These are phyloP conservation scores for Marasmius fiardii DNA, from an alignment of 1,284 basidiomycete genomes.

Conservation along the genomic window DNA sequence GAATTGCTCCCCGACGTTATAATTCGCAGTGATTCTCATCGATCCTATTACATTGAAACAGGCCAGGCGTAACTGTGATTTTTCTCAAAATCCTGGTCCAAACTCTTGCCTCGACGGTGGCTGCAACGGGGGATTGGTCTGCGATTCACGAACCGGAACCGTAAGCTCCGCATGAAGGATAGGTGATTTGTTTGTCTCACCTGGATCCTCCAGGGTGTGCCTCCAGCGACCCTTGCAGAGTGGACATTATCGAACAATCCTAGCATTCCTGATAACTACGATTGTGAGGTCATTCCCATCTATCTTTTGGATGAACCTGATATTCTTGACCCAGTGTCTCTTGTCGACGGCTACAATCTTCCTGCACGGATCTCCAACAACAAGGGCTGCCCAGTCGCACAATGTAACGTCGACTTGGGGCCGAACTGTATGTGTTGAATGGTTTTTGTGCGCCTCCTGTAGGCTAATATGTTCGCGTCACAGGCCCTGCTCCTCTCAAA, in stretches of 20 bases:
- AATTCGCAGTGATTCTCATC: background rate
- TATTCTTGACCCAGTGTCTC: slow-evolving; percentile 28
- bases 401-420: slow-evolving; percentile 41
- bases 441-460: background rate
- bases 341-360: slow-evolving; percentile 55
- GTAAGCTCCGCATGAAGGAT: slow-evolving; percentile 14
- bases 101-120: slow-evolving; percentile 41
- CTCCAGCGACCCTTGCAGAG: slow-evolving; percentile 43
- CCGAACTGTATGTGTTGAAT: slow-evolving; percentile 13
- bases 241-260: slow-evolving; percentile 34
- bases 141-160: slow-evolving; percentile 35
- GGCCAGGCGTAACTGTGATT: slow-evolving; percentile 34
- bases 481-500: slow-evolving; percentile 48
- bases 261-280: slow-evolving; percentile 37
- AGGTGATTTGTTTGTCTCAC: background rate
- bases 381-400: slow-evolving; percentile 36
- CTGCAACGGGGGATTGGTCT: slow-evolving; percentile 45
- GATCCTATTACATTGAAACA: slow-evolving; percentile 10
- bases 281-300: slow-evolving; percentile 26
- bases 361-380: slow-evolving; percentile 41
- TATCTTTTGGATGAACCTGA: background rate
- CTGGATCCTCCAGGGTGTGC: slow-evolving; percentile 31
- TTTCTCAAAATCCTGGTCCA: slow-evolving; percentile 32
- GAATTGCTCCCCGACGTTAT: background rate
- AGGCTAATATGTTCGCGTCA: background rate